Percentiles rank a stretch among this genome's conserved stretches.
These are phyloP conservation scores for Omphalea diandra DNA, from an alignment of 441 rosid species.

Conservation along the genomic window DNA sequence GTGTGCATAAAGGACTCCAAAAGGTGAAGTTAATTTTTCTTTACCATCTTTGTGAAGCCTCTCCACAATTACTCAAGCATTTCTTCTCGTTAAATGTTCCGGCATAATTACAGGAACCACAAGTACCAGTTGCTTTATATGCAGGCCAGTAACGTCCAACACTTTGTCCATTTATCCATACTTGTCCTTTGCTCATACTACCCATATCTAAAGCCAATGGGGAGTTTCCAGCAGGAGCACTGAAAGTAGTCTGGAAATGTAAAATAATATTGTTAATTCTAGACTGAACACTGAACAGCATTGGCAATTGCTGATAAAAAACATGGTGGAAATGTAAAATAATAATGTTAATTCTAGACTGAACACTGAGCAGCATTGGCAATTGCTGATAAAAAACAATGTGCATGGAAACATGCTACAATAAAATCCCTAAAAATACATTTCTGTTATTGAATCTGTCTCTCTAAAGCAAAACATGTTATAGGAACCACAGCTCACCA, in stretches of 20 bases:
- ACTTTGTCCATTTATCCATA: conserved; percentile 94
- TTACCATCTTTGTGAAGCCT: conserved; percentile 97
- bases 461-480: not conserved
- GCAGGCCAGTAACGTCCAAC: conserved; percentile 97
- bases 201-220: conserved; percentile 93
- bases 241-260: conserved; percentile 70
- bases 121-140: conserved; percentile 77
- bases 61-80: conserved; percentile 84
- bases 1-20: conserved; percentile 7
- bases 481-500: not conserved
- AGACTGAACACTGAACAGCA: too few species aligned
- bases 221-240: conserved; percentile 78
- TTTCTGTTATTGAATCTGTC: not conserved
- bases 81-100: conserved; percentile 78
- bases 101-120: conserved; percentile 61
- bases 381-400: conserved; percentile 1
- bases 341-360: too few species aligned
- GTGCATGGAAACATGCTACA: not conserved
- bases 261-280: conserved; percentile 26
- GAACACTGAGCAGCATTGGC: not conserved
- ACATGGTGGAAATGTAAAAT: too few species aligned
- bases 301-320: too few species aligned
- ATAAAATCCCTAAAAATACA: not conserved
- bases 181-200: conserved; percentile 97
- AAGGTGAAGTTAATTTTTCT: not conserved